phyloP scores from a whole-genome alignment of 208 protist species.

The Acanthamoeba castellanii region DNA sequence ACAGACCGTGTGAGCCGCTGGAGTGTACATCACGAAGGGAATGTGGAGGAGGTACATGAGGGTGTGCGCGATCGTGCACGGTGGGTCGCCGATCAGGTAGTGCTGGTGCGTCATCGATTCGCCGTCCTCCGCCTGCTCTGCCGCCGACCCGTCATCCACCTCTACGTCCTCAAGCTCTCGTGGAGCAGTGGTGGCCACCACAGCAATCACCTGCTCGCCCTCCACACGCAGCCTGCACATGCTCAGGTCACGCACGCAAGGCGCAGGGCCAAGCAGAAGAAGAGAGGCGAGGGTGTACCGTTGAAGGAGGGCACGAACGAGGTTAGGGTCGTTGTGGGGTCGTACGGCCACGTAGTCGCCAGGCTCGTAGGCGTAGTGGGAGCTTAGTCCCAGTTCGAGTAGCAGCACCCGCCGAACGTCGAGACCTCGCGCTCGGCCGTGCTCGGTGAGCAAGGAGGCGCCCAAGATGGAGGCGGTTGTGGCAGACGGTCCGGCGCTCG shows the following conservation, averaged over 20 bases:
- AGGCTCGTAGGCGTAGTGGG: not conserved
- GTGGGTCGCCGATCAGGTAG: not conserved
- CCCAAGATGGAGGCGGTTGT: slow-evolving; percentile 7
- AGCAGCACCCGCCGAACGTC: slow-evolving; percentile 24
- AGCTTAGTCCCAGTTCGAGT: not conserved
- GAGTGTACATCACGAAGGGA: not conserved
- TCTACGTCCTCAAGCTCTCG: not conserved
- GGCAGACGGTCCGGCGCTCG: not conserved
- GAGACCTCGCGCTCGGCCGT: not conserved
- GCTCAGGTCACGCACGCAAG: too few relatives aligned
- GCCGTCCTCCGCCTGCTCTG: not conserved
- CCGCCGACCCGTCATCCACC: not conserved
- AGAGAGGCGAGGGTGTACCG: not conserved
- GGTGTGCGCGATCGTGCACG: not conserved
- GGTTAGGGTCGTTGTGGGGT: not conserved
- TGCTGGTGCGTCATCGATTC: not conserved
- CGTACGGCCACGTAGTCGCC: slow-evolving; percentile 27
- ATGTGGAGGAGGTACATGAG: not conserved
- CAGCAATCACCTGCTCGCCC: not conserved
- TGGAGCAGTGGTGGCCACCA: too few relatives aligned
- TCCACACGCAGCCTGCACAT: not conserved
- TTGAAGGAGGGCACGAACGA: not conserved
- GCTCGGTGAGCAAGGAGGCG: not conserved
- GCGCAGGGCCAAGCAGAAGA: not conserved
- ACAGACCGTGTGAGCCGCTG: not conserved